Conservation (phyloP, 106 monocot genomes). For the Dioscorea zingiberensis region DNA sequence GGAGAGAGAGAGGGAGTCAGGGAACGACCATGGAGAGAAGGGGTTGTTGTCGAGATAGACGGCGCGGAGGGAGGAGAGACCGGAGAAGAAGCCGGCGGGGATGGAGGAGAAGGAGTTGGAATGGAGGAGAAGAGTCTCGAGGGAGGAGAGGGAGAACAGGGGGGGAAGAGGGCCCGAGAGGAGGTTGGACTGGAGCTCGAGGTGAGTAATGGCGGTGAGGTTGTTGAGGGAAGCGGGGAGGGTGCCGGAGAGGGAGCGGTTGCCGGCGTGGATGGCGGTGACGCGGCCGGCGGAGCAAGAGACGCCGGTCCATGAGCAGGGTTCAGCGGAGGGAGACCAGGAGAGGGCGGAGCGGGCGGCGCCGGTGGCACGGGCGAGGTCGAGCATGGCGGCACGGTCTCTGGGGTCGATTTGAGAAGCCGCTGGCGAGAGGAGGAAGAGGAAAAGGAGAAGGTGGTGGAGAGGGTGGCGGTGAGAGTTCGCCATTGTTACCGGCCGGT, state of each 20-base stretch:
- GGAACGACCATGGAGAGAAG: constrained; percentile 42
- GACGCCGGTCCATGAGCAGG: constrained; percentile 47
- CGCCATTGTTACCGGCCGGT: background rate
- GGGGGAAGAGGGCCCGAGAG: constrained; percentile 45
- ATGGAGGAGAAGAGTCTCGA: constrained; percentile 53
- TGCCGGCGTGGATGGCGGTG: constrained; percentile 52
- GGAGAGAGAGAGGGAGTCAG: constrained; percentile 18
- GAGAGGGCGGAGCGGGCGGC: constrained; percentile 9
- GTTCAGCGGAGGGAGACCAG: constrained; percentile 20
- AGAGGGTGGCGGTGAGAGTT: background rate
- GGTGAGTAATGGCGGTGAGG: constrained; percentile 47
- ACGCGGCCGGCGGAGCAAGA: constrained; percentile 34
- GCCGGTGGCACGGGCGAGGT: constrained; percentile 20
- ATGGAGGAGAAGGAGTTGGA: constrained; percentile 47
- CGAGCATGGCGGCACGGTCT: background rate
- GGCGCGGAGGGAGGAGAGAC: constrained; percentile 28
- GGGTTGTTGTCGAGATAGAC: constrained; percentile 55
- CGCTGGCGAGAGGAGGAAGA: background rate
- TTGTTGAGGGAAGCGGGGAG: constrained; percentile 27
- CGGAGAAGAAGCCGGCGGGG: constrained; percentile 43
- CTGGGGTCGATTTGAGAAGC: background rate
- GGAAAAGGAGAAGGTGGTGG: background rate
- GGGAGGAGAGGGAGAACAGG: constrained; percentile 27
- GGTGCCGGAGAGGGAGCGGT: constrained; percentile 28
- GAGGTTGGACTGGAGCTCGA: constrained; percentile 46